A percentile compares a stretch with the other conserved stretches of the same genome.
phyloP scores from a whole-genome alignment of 441 rosid species.

The Raphanus hybrid region DNA sequence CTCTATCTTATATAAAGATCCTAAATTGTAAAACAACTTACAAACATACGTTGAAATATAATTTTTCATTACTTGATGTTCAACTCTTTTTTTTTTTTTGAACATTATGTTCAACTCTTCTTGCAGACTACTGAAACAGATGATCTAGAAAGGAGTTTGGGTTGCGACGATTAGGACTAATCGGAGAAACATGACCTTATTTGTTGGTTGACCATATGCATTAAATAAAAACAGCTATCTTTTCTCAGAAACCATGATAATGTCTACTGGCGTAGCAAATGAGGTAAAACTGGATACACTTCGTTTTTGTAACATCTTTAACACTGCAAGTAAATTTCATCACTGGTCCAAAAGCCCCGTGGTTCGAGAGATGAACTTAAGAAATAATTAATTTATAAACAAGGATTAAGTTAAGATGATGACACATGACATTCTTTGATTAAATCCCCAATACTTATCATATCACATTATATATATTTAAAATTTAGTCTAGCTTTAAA shows the following conservation, averaged over 20 bases:
- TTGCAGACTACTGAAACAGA: not conserved
- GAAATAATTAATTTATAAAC: not conserved
- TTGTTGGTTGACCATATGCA: not conserved
- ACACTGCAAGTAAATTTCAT: not conserved
- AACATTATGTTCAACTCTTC: not conserved
- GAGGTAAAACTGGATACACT: not conserved
- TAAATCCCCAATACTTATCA: not conserved
- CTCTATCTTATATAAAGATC: too few relatives aligned
- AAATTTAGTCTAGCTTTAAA: not conserved
- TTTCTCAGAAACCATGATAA: not conserved
- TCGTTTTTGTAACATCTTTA: not conserved
- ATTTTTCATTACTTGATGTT: not conserved
- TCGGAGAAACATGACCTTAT: not conserved
- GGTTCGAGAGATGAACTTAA: not conserved
- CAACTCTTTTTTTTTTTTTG: too few relatives aligned
- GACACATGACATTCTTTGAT: not conserved
- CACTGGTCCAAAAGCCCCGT: not conserved
- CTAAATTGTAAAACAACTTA: too few relatives aligned
- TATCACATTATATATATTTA: not conserved
- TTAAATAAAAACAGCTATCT: not conserved
- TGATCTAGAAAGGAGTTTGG: conserved; percentile 21
- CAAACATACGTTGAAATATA: not conserved
- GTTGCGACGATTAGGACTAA: not conserved
- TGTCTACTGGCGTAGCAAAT: not conserved
- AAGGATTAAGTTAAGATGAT: not conserved